Base-by-base conservation (phyloP, 371 early-diverging fungal species). In the Umbelopsis sp. region DNA sequence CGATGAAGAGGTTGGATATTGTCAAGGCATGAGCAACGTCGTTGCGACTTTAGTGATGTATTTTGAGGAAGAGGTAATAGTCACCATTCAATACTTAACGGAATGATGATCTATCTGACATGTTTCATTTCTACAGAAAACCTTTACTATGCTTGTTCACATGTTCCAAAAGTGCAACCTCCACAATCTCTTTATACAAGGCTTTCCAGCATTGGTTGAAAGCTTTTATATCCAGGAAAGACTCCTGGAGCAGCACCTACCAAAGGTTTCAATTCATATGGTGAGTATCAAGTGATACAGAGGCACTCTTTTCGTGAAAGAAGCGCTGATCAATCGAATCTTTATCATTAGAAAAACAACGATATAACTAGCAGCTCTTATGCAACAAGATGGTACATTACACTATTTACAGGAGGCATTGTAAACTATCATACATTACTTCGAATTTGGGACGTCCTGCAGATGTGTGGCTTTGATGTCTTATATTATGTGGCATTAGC, bases 11-110 rank as follows among this genome's bases (percentile, higher is more conserved):
- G 92, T 97, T 24, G 97, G 98, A 6, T 94, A 97, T 75, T 97
- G 97, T 73, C 97, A 98, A 83, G 97, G 97, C 9, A 91, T 97
- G 82, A 87, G 96, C 7, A 96, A 94, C 71, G 84, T 98, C n/a
- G 95, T 87, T 0, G 96, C 95, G 1, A 92, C 94, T 11, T 75
- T 98, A 77, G 78, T 97, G 66, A 83, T 94, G 73, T 94, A 94
- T 76, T 96, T 92, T 87, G 92, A 95, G 62, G 96, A 96, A 69
- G 98, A 96, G 85, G 94, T 86, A 77, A 63, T 41, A 12, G 41
- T 41, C 4, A 29, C 41, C 7, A 12, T 41, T 41, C 41, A 7
- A 2, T 41, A 7, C 7, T 41, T 41, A 10, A 41, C 7, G 41
- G 41, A 12, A 41, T 41, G 41, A 41, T 41, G 12, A 3, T 41